A percentile compares a stretch with the other conserved stretches of the same genome.
Evolutionary conservation across 345 rosid genomes (phyloP).

Genomic region (Gossypium herbaceum): DNA sequence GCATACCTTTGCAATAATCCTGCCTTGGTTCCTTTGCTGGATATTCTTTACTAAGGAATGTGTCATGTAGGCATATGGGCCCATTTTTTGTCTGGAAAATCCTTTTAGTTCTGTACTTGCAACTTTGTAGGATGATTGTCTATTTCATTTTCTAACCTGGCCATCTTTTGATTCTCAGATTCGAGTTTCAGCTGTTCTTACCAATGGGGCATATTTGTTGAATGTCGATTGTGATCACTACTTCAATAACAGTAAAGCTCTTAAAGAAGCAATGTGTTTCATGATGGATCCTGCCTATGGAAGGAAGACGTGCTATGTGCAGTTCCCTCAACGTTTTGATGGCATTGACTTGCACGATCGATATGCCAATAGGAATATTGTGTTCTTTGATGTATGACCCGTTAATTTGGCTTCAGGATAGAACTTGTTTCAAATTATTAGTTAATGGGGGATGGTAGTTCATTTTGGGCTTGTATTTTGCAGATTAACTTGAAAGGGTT

Average conservation of each 20-base stretch:
- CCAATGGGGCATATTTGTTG: slow-evolving; percentile 97
- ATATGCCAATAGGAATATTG: slow-evolving; percentile 98
- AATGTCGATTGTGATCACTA: slow-evolving; percentile 99
- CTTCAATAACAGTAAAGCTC: slow-evolving; percentile 98
- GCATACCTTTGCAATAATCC: not conserved
- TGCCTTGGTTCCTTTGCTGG: not conserved
- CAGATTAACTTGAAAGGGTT: slow-evolving; percentile 98
- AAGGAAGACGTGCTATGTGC: slow-evolving; percentile 95
- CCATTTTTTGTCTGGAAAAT: not conserved
- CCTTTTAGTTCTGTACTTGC: not conserved
- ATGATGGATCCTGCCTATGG: slow-evolving; percentile 91
- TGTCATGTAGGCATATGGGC: not conserved
- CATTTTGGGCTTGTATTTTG: slow-evolving; percentile 16
- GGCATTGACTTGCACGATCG: slow-evolving; percentile 98
- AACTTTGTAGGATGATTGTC: not conserved
- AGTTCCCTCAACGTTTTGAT: slow-evolving; percentile 98
- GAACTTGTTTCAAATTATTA: not conserved
- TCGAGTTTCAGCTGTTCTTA: slow-evolving; percentile 96
- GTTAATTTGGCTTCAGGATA: slow-evolving; percentile 17
- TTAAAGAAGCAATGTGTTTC: slow-evolving; percentile 99
- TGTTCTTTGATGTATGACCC: slow-evolving; percentile 84
- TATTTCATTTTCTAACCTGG: slow-evolving; percentile 16
- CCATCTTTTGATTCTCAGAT: slow-evolving; percentile 49
- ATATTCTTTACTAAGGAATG: not conserved
- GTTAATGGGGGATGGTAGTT: not conserved